A percentile compares a stretch with the other conserved stretches of the same genome.
Conservation (phyloP, 495 filamentous ascomycete genomes). For the Podospora bellae-mahoneyi region DNA sequence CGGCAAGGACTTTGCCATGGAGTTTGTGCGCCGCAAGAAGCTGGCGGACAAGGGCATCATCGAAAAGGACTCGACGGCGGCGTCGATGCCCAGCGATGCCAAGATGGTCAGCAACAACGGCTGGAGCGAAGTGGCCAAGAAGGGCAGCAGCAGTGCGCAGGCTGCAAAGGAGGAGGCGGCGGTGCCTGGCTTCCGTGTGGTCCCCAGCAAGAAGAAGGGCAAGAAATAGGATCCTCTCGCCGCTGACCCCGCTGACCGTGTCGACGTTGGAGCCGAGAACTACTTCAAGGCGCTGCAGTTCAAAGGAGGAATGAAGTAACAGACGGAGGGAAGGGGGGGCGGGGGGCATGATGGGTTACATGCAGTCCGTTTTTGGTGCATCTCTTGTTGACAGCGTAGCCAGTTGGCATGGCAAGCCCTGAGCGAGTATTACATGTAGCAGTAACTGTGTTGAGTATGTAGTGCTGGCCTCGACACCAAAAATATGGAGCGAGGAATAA, state of each 20-base stretch:
- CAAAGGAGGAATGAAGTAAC: too few species aligned
- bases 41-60: slow-evolving; percentile 86
- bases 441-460: too few species aligned
- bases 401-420: neutral
- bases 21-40: slow-evolving; percentile 89
- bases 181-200: slow-evolving; percentile 76
- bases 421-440: neutral
- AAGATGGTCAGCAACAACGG: slow-evolving; percentile 59
- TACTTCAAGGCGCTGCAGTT: too few species aligned
- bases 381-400: neutral
- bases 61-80: slow-evolving; percentile 52
- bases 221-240: slow-evolving; percentile 37
- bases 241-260: too few species aligned
- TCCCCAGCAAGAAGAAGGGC: slow-evolving; percentile 89
- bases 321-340: too few species aligned
- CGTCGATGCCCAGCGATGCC: slow-evolving; percentile 37
- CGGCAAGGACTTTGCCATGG: slow-evolving; percentile 86
- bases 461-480: neutral
- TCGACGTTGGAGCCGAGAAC: too few species aligned
- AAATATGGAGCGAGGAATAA: neutral
- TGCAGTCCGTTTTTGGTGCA: neutral
- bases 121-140: slow-evolving; percentile 98
- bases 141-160: slow-evolving; percentile 45
- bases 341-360: neutral
- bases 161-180: slow-evolving; percentile 46